Conservation (phyloP, 305 asterid species). For the Fraxinus sp. region DNA sequence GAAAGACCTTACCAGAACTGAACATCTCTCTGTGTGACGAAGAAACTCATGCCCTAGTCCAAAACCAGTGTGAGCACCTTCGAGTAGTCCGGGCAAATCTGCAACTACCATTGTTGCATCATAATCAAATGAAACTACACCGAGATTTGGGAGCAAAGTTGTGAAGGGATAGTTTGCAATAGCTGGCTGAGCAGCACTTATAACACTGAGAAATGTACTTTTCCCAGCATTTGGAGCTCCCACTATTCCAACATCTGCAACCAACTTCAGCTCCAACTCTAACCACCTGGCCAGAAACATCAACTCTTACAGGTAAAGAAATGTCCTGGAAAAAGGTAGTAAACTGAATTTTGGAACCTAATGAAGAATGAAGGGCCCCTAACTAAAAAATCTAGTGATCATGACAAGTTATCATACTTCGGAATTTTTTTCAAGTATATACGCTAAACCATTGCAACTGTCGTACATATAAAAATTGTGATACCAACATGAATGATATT, state of each 20-base stretch:
- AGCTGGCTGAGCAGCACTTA: constrained; percentile 85
- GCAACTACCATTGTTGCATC: constrained; percentile 87
- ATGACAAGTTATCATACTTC: constrained; percentile 3
- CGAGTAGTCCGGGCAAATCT: constrained; percentile 88
- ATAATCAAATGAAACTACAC: constrained; percentile 85
- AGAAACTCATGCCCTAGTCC: constrained; percentile 96
- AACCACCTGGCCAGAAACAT: constrained; percentile 69
- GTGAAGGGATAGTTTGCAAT: constrained; percentile 95
- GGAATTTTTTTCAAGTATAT: background rate
- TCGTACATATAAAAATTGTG: background rate
- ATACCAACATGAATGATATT: background rate
- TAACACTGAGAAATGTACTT: constrained; percentile 86
- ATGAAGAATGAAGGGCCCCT: background rate
- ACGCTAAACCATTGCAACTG: background rate
- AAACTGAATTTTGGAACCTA: constrained; percentile 5
- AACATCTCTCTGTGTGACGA: constrained; percentile 91
- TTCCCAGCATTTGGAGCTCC: constrained; percentile 99
- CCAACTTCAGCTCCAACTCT: constrained; percentile 89
- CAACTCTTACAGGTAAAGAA: constrained; percentile 13
- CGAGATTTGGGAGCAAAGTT: constrained; percentile 94
- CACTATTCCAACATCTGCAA: constrained; percentile 93
- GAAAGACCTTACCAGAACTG: constrained; percentile 66
- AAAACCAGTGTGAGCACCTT: constrained; percentile 95
- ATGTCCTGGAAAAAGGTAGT: background rate
- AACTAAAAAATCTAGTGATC: background rate